phyloP scores from a whole-genome alignment of 163 green algal species.

The Volvox carteri region DNA sequence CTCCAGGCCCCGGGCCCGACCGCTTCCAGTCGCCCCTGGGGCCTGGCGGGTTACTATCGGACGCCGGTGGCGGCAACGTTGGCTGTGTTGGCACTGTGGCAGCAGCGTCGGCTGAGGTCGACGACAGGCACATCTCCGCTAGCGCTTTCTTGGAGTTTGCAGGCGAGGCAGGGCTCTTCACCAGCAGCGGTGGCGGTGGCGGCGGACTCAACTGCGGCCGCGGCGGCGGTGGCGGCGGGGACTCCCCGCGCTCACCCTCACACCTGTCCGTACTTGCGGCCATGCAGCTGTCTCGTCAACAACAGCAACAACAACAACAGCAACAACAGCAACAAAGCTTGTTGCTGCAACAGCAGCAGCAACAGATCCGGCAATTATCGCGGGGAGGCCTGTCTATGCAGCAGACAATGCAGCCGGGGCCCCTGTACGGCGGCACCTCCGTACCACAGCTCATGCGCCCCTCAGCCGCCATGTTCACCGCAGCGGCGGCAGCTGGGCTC shows the following conservation, averaged over 20 bases:
- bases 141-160: conserved; percentile 30
- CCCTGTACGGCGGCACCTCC: neutral
- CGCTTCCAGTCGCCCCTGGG: neutral
- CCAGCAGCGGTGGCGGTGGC: neutral
- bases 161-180: neutral
- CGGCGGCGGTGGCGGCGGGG: neutral
- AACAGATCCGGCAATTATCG: neutral
- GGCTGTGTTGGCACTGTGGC: neutral
- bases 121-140: conserved; percentile 1
- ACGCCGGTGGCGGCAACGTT: neutral
- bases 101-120: neutral
- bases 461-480: neutral
- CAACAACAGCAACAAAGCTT: neutral
- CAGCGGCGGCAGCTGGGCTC: neutral
- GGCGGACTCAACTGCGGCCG: neutral
- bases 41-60: neutral
- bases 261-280: conserved; percentile 11
- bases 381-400: neutral
- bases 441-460: no score
- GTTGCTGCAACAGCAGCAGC: conserved; percentile 12
- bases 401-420: neutral
- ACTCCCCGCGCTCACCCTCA: neutral
- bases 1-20: neutral
- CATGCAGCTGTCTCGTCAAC: conserved; percentile 5
- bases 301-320: neutral